Percentiles rank a stretch among this genome's conserved stretches.
phyloP scores from a whole-genome alignment of 208 protist genomes.

The Acanthamoeba triangularis region DNA sequence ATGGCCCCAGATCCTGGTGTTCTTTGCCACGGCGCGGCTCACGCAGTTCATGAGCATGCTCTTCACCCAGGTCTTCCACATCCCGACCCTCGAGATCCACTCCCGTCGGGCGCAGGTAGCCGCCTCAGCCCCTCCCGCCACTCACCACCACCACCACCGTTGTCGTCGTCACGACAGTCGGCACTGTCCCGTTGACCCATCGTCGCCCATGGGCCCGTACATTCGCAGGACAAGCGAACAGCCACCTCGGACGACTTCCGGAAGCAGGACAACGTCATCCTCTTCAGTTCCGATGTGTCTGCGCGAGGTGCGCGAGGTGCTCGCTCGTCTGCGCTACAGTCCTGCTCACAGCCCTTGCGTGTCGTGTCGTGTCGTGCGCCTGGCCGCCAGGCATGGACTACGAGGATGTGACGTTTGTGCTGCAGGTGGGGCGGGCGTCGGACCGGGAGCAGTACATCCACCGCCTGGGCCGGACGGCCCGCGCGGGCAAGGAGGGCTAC shows the following conservation, averaged over 20 bases:
- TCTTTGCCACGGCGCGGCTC: slow-evolving; percentile 98
- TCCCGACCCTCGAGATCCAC: slow-evolving; percentile 99
- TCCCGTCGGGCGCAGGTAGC: slow-evolving; percentile 94
- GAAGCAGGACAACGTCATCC: slow-evolving; percentile 97
- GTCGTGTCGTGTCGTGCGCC: too few species aligned
- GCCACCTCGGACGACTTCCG: slow-evolving; percentile 99
- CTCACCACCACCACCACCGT: too few species aligned
- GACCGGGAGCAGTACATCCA: slow-evolving; percentile 45
- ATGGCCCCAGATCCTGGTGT: slow-evolving; percentile 99
- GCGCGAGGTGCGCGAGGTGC: slow-evolving; percentile 93
- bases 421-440: slow-evolving; percentile 91
- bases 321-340: too few species aligned
- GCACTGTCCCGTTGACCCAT: too few species aligned
- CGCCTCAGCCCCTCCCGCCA: too few species aligned
- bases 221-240: slow-evolving; percentile 99
- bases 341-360: too few species aligned
- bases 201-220: too few species aligned
- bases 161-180: too few species aligned
- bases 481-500: slow-evolving; percentile 35
- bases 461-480: slow-evolving; percentile 15
- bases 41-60: slow-evolving; percentile 99
- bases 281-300: slow-evolving; percentile 99
- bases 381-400: slow-evolving; percentile 95
- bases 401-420: slow-evolving; percentile 99
- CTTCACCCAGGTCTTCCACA: slow-evolving; percentile 99